Evolutionary conservation across 129 eudicot species (phyloP).

Genomic region (Centaurea solstitialis): DNA sequence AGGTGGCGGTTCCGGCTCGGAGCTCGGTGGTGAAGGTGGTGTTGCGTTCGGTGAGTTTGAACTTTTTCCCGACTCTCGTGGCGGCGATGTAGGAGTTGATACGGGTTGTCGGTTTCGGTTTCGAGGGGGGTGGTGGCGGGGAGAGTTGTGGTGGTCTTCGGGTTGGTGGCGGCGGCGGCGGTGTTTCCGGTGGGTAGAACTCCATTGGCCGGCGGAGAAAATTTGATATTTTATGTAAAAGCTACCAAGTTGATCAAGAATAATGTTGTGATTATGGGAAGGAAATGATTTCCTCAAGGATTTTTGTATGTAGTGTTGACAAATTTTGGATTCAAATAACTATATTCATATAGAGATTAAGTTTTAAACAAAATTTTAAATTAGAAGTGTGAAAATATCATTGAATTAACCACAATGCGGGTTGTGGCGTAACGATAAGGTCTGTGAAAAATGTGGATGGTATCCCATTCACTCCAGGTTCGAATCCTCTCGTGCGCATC

Average conservation of each 20-base stretch:
- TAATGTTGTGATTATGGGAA: not conserved
- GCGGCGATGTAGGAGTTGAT: conserved; percentile 49
- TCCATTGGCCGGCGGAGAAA: conserved; percentile 2
- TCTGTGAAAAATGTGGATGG: no score
- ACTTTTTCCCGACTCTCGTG: conserved; percentile 47
- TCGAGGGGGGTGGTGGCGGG: not conserved
- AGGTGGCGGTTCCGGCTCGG: conserved; percentile 84
- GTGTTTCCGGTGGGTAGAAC: conserved; percentile 13
- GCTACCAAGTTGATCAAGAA: not conserved
- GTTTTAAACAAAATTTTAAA: not conserved
- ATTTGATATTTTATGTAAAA: not conserved
- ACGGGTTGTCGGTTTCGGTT: conserved; percentile 21
- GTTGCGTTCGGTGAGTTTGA: conserved; percentile 56
- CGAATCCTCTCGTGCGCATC: no score
- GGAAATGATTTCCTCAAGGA: not conserved
- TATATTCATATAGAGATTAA: not conserved
- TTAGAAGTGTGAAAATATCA: no score
- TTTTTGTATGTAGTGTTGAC: not conserved
- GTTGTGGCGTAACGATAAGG: no score
- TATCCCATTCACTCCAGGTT: no score
- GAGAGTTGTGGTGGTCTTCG: not conserved
- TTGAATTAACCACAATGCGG: no score
- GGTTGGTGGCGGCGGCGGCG: not conserved
- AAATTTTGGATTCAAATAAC: not conserved
- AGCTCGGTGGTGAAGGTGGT: conserved; percentile 77